Evolutionary conservation across 2,329 filamentous ascomycete species (phyloP), one percentile per base, ranked within the genome.

Genomic region (Alternaria burnsii): DNA sequence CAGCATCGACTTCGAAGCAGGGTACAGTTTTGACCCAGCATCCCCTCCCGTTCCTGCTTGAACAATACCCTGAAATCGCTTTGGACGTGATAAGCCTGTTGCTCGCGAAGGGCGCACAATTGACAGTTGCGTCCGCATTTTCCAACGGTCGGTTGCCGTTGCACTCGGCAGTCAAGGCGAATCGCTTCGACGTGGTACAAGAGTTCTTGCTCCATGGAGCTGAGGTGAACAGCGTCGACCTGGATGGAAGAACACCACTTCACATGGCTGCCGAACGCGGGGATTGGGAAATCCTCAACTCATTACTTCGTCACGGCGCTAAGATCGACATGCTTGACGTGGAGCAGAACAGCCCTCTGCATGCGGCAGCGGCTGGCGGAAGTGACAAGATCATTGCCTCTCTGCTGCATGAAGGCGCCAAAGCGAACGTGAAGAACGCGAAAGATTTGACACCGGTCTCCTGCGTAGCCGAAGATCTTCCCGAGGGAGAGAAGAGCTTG

Each of bases 131-230:
- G 6, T 75, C 72, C 0, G 52, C 66, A 0, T 69, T 71, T 28
- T 75, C 72, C 58, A 58, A 62, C 16, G 65, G 68, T 3, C 67
- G 71, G n/a, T 63, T 60, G 41, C 71, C 73, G 16, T 60, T 76
- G 9, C 73, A 76, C 47, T 72, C 72, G 0, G 71, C 73, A 10
- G 65, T 68, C 8, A 63, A 66, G 42, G 66, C 67, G 9, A 71
- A 71, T 28, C 70, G 71, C 3, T 38, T 69, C 20, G 71, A 74
- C 20, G 53, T 72, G 11, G 63, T 73, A 7, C 68, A 73, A 3
- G 63, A 70, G 38, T 62, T 74, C n/a, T 52, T 75, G 4, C 55
- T 57, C 7, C 65, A 68, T 11, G 41, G 64, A 3, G 61, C 62
- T 1, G 59, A 74, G 26, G 41, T 67, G 22, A 65, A 74, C 34